Base-by-base conservation (phyloP, 495 filamentous ascomycete genomes). In the Extremus antarcticus region DNA sequence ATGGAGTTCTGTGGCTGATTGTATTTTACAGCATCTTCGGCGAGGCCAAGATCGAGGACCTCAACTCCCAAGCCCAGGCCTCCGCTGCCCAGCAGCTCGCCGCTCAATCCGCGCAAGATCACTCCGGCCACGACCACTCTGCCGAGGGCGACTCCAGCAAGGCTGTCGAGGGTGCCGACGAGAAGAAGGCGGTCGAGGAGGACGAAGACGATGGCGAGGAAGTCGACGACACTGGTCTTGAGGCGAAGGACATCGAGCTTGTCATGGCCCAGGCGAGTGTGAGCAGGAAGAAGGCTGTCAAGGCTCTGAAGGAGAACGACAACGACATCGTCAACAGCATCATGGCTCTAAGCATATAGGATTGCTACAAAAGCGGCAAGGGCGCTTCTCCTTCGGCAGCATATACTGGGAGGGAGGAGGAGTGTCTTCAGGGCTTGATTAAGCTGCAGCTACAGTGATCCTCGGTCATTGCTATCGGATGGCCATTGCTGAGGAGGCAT, bases 281-380 rank as follows among this genome's bases (percentile, higher is more conserved):
- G 53, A 92, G 87, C 57, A 77, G 92, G 67, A 96, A 94, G 78
- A 97, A 97, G 81, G 92, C 92, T 53, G 84, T 97, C 76, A 97
- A 95, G 75, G 94, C 94, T 25, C 77, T 99, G 57, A 91, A 92
- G 77, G 89, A 96, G 78, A 96, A 99, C 71, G 89, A 96, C 74
- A 95, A 96, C 65, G 94, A 99, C 72, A 97, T 99, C 75, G 94
- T 99, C 74, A 97, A 97, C 81, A 95, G 91, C 55, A 98, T 98
- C 76, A 98, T 98, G 92, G 89, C 91, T 62, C 78, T 98, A 72
- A 95, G 90, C 77, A 86, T 95, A 86, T 98, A 81, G 78, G 61
- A 43, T 29, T 19, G 47, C 47, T 45, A 8, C 41, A 35, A 17
- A 16, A 19, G 17, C 19, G 9, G 51, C n/a, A 46, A n/a, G n/a